phyloP scores from a whole-genome alignment of 2,329 filamentous ascomycete species.

The Apiospora marii region DNA sequence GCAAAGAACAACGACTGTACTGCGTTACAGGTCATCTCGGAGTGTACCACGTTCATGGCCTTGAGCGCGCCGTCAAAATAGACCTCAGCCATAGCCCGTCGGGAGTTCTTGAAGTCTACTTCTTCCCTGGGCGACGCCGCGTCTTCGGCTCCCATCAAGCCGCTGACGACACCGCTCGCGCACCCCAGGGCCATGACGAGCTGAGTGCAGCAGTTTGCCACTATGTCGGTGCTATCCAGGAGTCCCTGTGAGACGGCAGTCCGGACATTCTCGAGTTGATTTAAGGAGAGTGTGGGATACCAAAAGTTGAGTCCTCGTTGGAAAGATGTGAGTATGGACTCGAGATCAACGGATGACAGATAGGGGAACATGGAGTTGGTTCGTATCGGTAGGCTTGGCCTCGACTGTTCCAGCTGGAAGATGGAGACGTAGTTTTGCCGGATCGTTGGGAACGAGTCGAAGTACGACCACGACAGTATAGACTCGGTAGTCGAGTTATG shows the following conservation, averaged over 20 bases:
- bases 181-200: constrained; percentile 58
- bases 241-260: constrained; percentile 43
- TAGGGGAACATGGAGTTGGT: constrained; percentile 51
- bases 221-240: constrained; percentile 44
- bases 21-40: constrained; percentile 53
- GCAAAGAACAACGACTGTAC: constrained; percentile 60
- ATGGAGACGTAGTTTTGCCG: constrained; percentile 53
- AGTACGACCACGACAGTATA: constrained; percentile 60
- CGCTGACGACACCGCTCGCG: constrained; percentile 49
- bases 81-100: constrained; percentile 26
- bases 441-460: constrained; percentile 53
- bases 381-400: constrained; percentile 45
- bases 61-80: constrained; percentile 56
- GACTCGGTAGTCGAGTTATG: constrained; percentile 60
- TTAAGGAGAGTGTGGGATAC: constrained; percentile 58
- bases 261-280: constrained; percentile 45
- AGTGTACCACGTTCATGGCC: constrained; percentile 54
- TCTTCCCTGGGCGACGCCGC: constrained; percentile 22
- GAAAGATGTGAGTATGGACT: constrained; percentile 52
- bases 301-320: constrained; percentile 59
- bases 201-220: constrained; percentile 51
- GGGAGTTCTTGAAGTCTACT: constrained; percentile 22
- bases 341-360: constrained; percentile 50
- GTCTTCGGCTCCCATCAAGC: constrained; percentile 35
- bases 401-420: constrained; percentile 55